Evolutionary conservation across 768 basidiomycete genomes (phyloP), one percentile per base, ranked within the genome.

Genomic region (Agaricus sinodeliciosus): DNA sequence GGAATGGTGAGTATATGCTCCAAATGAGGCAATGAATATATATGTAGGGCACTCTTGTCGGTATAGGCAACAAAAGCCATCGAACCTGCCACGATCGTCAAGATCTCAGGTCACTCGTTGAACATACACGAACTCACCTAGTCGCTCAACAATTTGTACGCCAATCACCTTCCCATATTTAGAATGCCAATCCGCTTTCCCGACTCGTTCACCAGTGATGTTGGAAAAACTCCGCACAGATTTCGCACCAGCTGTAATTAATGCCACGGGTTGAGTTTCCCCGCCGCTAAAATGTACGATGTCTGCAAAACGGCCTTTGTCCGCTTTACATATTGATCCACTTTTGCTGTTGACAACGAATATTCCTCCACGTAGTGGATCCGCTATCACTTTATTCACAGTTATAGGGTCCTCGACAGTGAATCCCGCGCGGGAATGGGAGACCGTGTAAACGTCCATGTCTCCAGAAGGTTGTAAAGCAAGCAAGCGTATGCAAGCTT

Each of bases 11-110:
- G 72, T 19, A 87, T 58, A 41, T 70, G 66, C 61, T 87, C 82
- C 35, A 88, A 71, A 59, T 73, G 68, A 25, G 86, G 86, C 26
- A 88, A 67, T 2, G 86, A 82, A 66, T 85, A 86, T 4, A 80
- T 69, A 5, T 81, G 66, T 2, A 65, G 73, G 34, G 77, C 70
- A 11, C 73, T 67, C 47, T 62, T 68, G 57, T 78, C 77, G 0
- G 80, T 83, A 56, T 81, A 74, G 19, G 79, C 76, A 16, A 81
- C 75, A 25, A 87, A 67, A 2, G 76, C 80, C 59, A 71, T 77
- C 44, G 75, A 76, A 34, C 75, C 77, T 79, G 46, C 19, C 45
- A 37, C n/a, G 7, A 12, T 35, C 25, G 19, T 16, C 31, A 39
- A 50, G 15, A 43, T 16, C n/a, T 8, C 51, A 44, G 55, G 12